Conservation (phyloP, 2,329 filamentous ascomycete genomes). For the Ophiosphaerella narmari region DNA sequence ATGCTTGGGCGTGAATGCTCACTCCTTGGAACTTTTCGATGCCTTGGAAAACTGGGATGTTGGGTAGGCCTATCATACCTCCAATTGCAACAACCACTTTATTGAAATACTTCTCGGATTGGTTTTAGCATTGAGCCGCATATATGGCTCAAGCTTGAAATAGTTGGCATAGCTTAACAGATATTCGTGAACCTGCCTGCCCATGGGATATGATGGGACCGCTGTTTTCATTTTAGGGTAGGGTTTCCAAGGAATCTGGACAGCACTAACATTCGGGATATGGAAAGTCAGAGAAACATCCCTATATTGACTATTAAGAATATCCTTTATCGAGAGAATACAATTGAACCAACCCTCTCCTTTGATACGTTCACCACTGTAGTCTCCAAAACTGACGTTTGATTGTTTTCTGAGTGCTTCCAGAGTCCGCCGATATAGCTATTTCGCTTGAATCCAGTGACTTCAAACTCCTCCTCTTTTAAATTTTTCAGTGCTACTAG, state of each 20-base stretch:
- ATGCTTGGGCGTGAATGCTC: conserved; percentile 16
- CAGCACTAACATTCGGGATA: conserved; percentile 14
- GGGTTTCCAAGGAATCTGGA: not conserved
- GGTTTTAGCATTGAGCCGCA: conserved; percentile 15
- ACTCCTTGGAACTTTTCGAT: conserved; percentile 20
- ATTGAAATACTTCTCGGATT: conserved; percentile 17
- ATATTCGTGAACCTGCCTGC: conserved; percentile 26
- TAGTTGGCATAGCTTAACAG: conserved; percentile 19
- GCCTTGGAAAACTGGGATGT: conserved; percentile 20
- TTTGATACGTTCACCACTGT: conserved; percentile 29
- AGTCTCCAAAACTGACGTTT: conserved; percentile 24
- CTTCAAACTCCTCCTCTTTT: conserved; percentile 24
- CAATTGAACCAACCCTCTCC: conserved; percentile 12
- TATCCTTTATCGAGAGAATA: not conserved
- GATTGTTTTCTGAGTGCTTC: conserved; percentile 25
- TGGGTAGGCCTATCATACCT: conserved; percentile 18
- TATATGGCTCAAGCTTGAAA: conserved; percentile 19
- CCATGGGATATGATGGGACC: conserved; percentile 21
- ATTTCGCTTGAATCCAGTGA: conserved; percentile 25
- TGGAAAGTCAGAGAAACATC: conserved; percentile 29
- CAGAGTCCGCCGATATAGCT: conserved; percentile 27
- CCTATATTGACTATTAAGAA: conserved; percentile 2
- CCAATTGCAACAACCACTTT: conserved; percentile 28
- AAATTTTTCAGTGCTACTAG: conserved; percentile 25
- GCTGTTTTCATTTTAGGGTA: not conserved